Evolutionary conservation across 2,329 filamentous ascomycete species (phyloP).

Genomic region (Colletotrichum sp.): DNA sequence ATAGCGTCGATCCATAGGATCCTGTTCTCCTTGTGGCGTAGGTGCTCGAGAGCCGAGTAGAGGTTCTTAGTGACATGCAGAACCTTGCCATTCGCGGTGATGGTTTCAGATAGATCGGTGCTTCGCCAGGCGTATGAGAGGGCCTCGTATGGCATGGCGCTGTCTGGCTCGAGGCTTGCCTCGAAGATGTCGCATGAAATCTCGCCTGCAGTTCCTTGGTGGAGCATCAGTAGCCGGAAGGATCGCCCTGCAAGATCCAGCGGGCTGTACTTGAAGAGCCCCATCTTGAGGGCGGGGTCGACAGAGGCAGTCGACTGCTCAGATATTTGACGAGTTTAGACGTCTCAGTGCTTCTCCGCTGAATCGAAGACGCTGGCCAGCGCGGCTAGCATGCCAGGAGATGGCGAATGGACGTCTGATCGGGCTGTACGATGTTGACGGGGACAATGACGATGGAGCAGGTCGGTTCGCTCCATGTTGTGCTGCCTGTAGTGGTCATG

Average conservation of each 20-base stretch:
- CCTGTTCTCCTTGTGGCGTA: neutral
- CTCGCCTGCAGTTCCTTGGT: neutral
- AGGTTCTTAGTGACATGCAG: neutral
- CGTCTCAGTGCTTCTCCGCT: neutral
- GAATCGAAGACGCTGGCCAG: neutral
- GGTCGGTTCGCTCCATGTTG: neutral
- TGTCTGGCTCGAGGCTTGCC: neutral
- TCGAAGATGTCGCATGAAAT: neutral
- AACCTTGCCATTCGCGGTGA: neutral
- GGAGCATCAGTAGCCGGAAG: neutral
- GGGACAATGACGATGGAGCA: neutral
- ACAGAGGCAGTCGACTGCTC: neutral
- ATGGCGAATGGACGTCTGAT: neutral
- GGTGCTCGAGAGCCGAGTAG: neutral
- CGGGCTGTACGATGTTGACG: fast-evolving
- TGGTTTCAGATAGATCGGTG: neutral
- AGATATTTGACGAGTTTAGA: neutral
- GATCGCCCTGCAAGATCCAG: neutral
- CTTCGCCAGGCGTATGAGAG: neutral
- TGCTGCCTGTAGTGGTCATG: neutral
- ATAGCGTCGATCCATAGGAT: neutral
- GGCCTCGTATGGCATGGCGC: neutral
- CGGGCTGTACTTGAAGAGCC: neutral
- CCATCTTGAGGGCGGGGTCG: neutral
- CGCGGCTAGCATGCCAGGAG: neutral